Base-by-base conservation (phyloP, 331 rosid genomes). In the Acacia concinna region DNA sequence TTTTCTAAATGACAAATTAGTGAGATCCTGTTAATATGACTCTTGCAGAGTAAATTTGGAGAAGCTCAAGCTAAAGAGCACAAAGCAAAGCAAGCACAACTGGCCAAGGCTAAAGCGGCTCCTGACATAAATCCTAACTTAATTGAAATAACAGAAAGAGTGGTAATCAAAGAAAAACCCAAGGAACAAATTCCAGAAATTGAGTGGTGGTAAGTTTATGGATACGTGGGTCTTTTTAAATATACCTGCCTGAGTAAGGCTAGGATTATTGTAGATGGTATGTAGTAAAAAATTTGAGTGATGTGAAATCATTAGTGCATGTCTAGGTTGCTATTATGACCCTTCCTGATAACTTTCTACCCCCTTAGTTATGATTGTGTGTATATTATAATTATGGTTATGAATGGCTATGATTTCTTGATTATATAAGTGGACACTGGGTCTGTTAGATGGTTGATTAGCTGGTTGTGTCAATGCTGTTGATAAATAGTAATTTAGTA, bases 31-130 rank as follows among this genome's bases (percentile, higher is more conserved):
- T 85, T 67, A 23, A 31, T 63, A 60, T 79, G 21, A 70, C 62
- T 18, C 32, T 28, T 78, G 71, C 88, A 95, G 99, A 93, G 92
- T 84, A 84, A 96, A 88, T 96, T 91, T 88, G 99, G 99, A 79
- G 99, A 93, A 86, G 96, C 97, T 73, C 99, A 93, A 89, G 99
- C 99, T 13, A 95, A 91, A 84, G 99, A 95, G 91, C 96, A 94
- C 65, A 91, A 57, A 85, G 99, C 92, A 74, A 95, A 95, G 86
- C 96, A 85, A 88, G 98, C 97, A 27, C 99, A 95, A 72, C 73
- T 95, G 85, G 97, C 97, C 32, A 95, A 88, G 88, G 99, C 99
- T 75, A 95, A 86, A 87, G 99, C 98, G 44, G 99, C 97, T 63
- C 94, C 97, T 37, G 97, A 93, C 89, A 91, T 88, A 49, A 95